Conservation (phyloP, 768 basidiomycete genomes). For the Suillus spraguei region DNA sequence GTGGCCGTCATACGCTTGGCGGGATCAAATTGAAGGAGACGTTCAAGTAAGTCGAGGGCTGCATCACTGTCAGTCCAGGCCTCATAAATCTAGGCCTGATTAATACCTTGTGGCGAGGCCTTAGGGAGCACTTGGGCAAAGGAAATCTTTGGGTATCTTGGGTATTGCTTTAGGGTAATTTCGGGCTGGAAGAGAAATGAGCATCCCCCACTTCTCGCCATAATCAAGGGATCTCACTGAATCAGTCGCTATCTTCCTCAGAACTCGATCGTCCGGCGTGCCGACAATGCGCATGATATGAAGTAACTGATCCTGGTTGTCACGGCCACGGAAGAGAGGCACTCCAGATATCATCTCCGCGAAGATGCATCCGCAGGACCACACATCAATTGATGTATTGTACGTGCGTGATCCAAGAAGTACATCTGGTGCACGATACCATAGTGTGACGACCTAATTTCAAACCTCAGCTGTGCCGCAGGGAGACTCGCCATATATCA, state of each 20-base stretch:
- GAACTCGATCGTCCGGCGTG: constrained; percentile 86
- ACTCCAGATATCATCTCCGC: constrained; percentile 99
- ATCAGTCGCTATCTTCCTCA: constrained; percentile 88
- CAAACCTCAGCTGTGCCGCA: constrained; percentile 13
- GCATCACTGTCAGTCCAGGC: constrained; percentile 10
- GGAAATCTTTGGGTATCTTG: constrained; percentile 83
- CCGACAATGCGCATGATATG: constrained; percentile 98
- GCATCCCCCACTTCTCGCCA: constrained; percentile 9
- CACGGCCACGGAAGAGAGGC: constrained; percentile 94
- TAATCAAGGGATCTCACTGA: constrained; percentile 55
- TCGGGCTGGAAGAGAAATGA: constrained; percentile 61
- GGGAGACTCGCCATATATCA: neutral
- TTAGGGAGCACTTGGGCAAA: constrained; percentile 83
- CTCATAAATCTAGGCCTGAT: constrained; percentile 2
- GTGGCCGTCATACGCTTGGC: constrained; percentile 88
- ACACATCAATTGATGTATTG: constrained; percentile 97
- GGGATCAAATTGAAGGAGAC: constrained; percentile 95
- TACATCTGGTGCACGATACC: constrained; percentile 99
- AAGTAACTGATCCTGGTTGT: constrained; percentile 96
- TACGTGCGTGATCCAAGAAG: constrained; percentile 96
- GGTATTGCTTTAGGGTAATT: constrained; percentile 81
- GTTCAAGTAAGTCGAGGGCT: constrained; percentile 93
- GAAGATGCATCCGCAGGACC: constrained; percentile 99
- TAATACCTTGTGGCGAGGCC: constrained; percentile 77
- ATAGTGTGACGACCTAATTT: constrained; percentile 88